Evolutionary conservation across 2,329 filamentous ascomycete genomes (phyloP).

Genomic region (Escovopsis sp.): DNA sequence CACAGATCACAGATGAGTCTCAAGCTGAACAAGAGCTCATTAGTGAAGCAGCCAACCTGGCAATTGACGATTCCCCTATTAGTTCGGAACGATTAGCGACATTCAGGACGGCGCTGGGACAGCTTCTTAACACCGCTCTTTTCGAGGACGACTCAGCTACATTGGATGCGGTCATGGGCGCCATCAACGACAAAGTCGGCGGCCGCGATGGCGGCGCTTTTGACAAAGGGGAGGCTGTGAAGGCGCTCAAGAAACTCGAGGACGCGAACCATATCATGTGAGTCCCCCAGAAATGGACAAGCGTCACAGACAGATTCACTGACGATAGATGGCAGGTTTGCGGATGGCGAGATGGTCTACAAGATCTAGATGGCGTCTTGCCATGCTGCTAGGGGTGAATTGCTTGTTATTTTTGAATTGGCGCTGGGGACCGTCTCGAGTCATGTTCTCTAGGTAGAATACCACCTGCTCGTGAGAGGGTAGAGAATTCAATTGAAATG

Average conservation of each 20-base stretch:
- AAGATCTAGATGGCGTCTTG: constrained; percentile 37
- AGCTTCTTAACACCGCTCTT: constrained; percentile 66
- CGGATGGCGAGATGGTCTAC: constrained; percentile 52
- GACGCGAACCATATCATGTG: constrained; percentile 85
- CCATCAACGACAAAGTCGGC: constrained; percentile 61
- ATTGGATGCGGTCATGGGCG: constrained; percentile 57
- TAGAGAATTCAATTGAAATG: too few relatives aligned
- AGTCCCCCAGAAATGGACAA: constrained; percentile 10
- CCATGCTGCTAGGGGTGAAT: too few relatives aligned
- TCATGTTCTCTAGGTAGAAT: too few relatives aligned
- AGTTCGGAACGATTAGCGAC: constrained; percentile 47
- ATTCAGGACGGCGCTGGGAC: constrained; percentile 72
- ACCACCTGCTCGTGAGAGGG: too few relatives aligned
- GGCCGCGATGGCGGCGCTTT: constrained; percentile 44
- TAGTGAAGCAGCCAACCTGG: constrained; percentile 26
- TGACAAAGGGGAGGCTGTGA: constrained; percentile 54
- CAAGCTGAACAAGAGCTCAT: constrained; percentile 32
- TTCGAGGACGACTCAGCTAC: constrained; percentile 78
- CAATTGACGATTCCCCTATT: constrained; percentile 35
- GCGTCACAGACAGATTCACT: neutral
- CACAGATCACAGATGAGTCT: constrained; percentile 26
- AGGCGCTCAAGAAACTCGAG: constrained; percentile 67
- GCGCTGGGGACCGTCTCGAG: too few relatives aligned
- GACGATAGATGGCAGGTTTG: constrained; percentile 28
- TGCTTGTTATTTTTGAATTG: too few relatives aligned